A percentile compares a stretch with the other conserved stretches of the same genome.
These are phyloP conservation scores for Kalanchoe fedtschenkoi DNA, from an alignment of 164 flowering plant genomes.

Conservation along the genomic window DNA sequence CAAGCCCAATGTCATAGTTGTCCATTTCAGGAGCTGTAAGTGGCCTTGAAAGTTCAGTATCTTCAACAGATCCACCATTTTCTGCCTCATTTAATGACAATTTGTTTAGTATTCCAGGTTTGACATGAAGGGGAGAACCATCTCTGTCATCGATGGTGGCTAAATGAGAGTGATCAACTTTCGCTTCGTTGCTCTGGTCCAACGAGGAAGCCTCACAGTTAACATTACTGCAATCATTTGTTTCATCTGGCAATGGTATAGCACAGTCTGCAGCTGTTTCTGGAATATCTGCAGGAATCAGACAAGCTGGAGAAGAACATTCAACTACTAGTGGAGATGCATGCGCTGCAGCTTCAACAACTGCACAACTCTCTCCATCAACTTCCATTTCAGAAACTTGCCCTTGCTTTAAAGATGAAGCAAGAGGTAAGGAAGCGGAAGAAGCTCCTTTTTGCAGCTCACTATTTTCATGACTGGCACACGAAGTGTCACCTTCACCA, in stretches of 20 bases:
- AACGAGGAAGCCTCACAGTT: slow-evolving; percentile 17
- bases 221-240: slow-evolving; percentile 12
- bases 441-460: slow-evolving; percentile 13
- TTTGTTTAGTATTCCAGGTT: slow-evolving; percentile 11
- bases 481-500: slow-evolving; percentile 9
- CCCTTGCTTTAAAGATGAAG: slow-evolving; percentile 14
- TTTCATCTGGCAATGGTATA: slow-evolving; percentile 11
- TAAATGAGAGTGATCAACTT: slow-evolving; percentile 12
- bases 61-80: slow-evolving; percentile 17
- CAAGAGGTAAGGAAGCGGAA: slow-evolving; percentile 12
- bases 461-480: slow-evolving; percentile 10
- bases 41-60: neutral
- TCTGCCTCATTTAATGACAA: slow-evolving; percentile 14
- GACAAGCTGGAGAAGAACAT: slow-evolving; percentile 5
- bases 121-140: slow-evolving; percentile 13
- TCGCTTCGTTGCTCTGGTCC: slow-evolving; percentile 12
- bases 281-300: slow-evolving; percentile 11
- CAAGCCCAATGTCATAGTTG: too few species aligned
- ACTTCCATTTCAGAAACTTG: slow-evolving; percentile 26
- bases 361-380: slow-evolving; percentile 16
- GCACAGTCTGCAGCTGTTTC: neutral
- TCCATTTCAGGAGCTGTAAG: neutral
- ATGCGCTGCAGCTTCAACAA: slow-evolving; percentile 22
- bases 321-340: slow-evolving; percentile 12
- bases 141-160: slow-evolving; percentile 12